Base-by-base conservation (phyloP, 1,284 basidiomycete species). In the Cutaneotrichosporon sp. region DNA sequence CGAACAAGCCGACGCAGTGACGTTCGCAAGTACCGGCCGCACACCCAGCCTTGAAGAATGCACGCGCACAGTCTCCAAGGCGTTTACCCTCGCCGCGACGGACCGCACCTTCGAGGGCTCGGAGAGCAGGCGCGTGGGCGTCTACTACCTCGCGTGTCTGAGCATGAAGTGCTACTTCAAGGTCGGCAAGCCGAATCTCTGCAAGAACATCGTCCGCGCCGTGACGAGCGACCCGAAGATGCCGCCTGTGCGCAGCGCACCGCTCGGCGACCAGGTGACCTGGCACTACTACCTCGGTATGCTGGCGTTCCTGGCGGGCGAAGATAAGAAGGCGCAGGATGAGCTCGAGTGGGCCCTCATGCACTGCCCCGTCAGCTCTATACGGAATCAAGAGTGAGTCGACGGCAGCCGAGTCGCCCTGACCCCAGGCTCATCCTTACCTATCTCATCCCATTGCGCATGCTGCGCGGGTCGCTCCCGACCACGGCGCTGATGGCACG, bases 141-240 rank as follows among this genome's bases (percentile, higher is more conserved):
- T 92, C 0, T 98, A 97, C 75, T 90, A 92, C 64, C 82, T 96
- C n/a, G 92, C 93, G 1, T 87, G 87, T 7, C 77, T 96, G 55
- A 84, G 92, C 33, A 79, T 98, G 74, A 96, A 97, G 71, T 89
- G 85, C 46, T 98, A 98, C 76, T 97, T 97, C 79, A 84, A 86
- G 66, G 91, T 86, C 73, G 88, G 88, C 73, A 84, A 88, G 54
- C 90, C 96, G 70, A 87, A 90, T 6, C 78, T 97, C 14, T 87
- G 91, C 47, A 90, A 90, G 70, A 97, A 92, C 68, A 87, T 98
- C 51, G 79, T 97, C 27, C 82, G 92, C 46, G 93, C 91, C 1
- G 83, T 97, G 26, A 80, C 86, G 29, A 90, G 87, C 3, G 91
- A 90, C 61, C 79, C 82, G 14, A 90, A 92, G 61, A 83, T 94